Percentiles rank a stretch among this genome's conserved stretches.
Evolutionary conservation across 768 basidiomycete species (phyloP).

Genomic region (Tubosaeta brunneosetosa): DNA sequence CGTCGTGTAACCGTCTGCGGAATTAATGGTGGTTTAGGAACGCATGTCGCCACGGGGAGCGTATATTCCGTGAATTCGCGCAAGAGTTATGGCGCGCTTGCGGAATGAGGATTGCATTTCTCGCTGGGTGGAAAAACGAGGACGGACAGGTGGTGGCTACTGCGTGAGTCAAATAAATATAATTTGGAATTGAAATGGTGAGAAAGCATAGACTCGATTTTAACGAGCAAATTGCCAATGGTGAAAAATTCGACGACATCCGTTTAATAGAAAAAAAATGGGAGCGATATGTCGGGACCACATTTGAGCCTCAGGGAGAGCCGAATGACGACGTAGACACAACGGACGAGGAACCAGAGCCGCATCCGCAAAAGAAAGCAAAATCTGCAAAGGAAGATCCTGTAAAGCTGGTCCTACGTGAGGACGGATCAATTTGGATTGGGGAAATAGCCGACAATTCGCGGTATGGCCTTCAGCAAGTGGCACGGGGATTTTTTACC

Average conservation of each 20-base stretch:
- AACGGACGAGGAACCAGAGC: neutral
- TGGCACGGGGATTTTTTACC: neutral
- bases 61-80: neutral
- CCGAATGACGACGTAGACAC: too few relatives aligned
- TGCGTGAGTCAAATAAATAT: too few relatives aligned
- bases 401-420: neutral
- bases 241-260: neutral
- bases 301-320: neutral
- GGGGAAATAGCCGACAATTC: neutral
- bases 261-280: neutral
- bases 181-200: neutral
- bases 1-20: too few relatives aligned
- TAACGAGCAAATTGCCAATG: neutral
- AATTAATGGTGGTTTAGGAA: neutral
- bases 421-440: neutral
- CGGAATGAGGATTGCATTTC: neutral
- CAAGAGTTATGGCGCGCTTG: neutral
- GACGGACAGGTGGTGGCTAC: neutral
- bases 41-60: neutral
- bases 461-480: neutral
- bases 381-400: neutral
- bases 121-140: neutral
- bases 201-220: neutral
- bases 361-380: too few relatives aligned
- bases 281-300: neutral